Conservation (phyloP, 768 basidiomycete species). For the Amanita brunnescens region DNA sequence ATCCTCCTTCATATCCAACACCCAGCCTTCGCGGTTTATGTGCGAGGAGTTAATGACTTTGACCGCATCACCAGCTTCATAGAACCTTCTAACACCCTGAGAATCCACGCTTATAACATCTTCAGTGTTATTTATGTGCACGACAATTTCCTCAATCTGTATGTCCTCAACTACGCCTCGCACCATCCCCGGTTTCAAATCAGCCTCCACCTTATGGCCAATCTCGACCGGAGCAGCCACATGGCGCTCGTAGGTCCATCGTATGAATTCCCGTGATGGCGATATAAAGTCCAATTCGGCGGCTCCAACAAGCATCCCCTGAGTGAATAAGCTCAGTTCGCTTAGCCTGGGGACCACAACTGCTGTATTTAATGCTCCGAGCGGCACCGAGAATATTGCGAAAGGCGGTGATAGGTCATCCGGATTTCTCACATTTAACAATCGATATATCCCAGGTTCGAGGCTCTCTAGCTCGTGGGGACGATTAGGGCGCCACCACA, state of each 20-base stretch:
- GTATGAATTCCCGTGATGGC: not conserved
- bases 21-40: not conserved
- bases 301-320: not conserved
- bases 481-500: not conserved
- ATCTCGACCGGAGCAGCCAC: not conserved
- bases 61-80: not conserved
- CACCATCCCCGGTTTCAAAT: not conserved
- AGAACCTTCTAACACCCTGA: not conserved
- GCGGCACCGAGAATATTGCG: not conserved
- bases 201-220: not conserved
- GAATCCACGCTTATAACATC: not conserved
- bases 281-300: not conserved
- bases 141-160: not conserved
- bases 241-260: not conserved
- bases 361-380: not conserved
- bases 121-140: not conserved
- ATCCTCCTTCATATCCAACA: not conserved
- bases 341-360: not conserved
- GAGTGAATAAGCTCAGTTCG: not conserved
- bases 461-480: not conserved
- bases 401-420: not conserved
- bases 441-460: not conserved
- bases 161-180: not conserved
- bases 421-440: not conserved
- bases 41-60: not conserved